These are phyloP conservation scores for Mallotus japonicus DNA, from an alignment of 441 rosid species.

Conservation along the genomic window DNA sequence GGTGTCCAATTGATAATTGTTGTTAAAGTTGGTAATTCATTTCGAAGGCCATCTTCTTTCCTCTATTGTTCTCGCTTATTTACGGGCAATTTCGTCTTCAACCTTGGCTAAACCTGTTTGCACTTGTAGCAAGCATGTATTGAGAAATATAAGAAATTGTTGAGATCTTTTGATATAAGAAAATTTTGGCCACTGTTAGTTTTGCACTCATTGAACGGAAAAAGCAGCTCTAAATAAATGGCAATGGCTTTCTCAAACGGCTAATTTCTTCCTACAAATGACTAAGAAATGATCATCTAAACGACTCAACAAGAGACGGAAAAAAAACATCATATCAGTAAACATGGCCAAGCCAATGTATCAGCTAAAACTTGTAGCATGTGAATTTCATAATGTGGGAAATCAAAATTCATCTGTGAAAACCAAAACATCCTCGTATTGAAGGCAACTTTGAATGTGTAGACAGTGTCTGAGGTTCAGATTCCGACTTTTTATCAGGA, in stretches of 20 bases:
- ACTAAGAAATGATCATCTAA: no score
- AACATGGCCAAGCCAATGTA: neutral
- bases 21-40: neutral
- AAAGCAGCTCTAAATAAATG: no score
- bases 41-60: no score
- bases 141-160: neutral
- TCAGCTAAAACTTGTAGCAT: neutral
- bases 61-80: no score
- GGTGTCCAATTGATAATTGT: neutral
- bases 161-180: neutral
- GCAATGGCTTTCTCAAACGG: no score
- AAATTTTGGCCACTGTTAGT: no score
- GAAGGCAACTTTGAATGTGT: conserved; percentile 45
- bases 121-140: neutral
- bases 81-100: neutral
- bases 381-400: neutral
- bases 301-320: no score
- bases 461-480: conserved; percentile 32
- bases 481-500: conserved; percentile 36
- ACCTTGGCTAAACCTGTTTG: neutral
- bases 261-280: no score
- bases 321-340: neutral
- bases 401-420: conserved; percentile 35
- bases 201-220: no score
- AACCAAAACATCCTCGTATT: conserved; percentile 68